These are phyloP conservation scores for Cyberlindnera subsufficiens DNA, from an alignment of 805 yeast genomes.

Conservation along the genomic window DNA sequence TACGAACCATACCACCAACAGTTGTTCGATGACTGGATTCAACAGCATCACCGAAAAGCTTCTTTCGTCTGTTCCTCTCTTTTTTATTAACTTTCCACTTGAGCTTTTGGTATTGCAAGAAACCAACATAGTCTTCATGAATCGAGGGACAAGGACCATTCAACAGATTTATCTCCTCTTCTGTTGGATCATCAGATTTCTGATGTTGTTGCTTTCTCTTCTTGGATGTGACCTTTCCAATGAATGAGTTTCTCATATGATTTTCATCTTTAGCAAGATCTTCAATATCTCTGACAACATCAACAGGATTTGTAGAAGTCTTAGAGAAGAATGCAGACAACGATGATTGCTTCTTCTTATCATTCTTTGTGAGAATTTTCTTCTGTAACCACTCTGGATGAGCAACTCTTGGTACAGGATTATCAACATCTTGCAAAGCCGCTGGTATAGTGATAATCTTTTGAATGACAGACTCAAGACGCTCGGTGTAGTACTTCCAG, in stretches of 20 bases:
- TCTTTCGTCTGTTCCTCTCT: slow-evolving; percentile 64
- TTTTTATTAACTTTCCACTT: slow-evolving; percentile 81
- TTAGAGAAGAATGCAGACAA: slow-evolving; percentile 51
- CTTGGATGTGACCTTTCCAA: slow-evolving; percentile 33
- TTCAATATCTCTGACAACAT: slow-evolving; percentile 62
- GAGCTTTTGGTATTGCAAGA: slow-evolving; percentile 71
- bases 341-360: slow-evolving; percentile 66
- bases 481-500: slow-evolving; percentile 88
- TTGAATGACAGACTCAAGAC: slow-evolving; percentile 88
- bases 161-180: slow-evolving; percentile 45
- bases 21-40: slow-evolving; percentile 49
- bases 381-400: slow-evolving; percentile 92
- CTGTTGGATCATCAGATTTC: slow-evolving; percentile 29
- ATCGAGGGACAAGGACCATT: slow-evolving; percentile 60
- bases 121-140: slow-evolving; percentile 58
- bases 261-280: slow-evolving; percentile 46
- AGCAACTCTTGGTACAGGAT: slow-evolving; percentile 91
- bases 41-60: slow-evolving; percentile 67
- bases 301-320: slow-evolving; percentile 34
- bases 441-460: slow-evolving; percentile 97
- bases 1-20: slow-evolving; percentile 64
- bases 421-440: slow-evolving; percentile 77
- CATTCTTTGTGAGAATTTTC: slow-evolving; percentile 53
- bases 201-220: slow-evolving; percentile 28
- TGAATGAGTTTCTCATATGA: slow-evolving; percentile 19